Base-by-base conservation (phyloP, 352 stramenopile species). In the Globisporangium canariense region DNA sequence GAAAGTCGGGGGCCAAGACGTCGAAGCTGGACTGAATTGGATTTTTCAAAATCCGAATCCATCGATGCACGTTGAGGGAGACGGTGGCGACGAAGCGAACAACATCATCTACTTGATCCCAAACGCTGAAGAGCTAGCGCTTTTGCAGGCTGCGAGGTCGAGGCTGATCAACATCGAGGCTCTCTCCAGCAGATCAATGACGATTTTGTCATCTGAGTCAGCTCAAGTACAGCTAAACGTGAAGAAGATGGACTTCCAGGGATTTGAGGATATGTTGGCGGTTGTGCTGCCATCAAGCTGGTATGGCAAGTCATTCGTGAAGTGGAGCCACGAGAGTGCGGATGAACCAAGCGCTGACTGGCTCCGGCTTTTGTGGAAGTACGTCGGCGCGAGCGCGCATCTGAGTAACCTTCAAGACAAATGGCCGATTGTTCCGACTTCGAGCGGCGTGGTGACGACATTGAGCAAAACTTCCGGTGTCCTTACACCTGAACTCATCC, bases 371-470 rank as follows among this genome's bases (percentile, higher is more conserved):
- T 55, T 91, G 6, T 90, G 83, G 83, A 69, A 69, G 20, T 90
- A 91, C 58, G 70, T 89, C 60, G 83, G 80, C 1, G 62, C 54
- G 41, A 86, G 77, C 22, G 68, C 71, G 30, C 64, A 77, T 38
- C 51, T 91, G 14, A 61, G 62, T n/a, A 58, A 45, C 40, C 73
- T 88, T 32, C 77, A 85, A 57, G 80, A 81, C 59, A 85, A 83
- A 54, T 91, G 83, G 83, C 83, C 83, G 46, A 78, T 91, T 64
- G 69, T 90, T 22, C 83, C 83, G 30, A 89, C 80, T 25, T 79
- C 77, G 45, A 76, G 70, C 53, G 68, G 71, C 6, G 60, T 66
- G 36, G 55, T 89, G 50, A 71, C 72, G 9, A 64, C 71, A 30
- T 60, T 91, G 32, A 87, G 70, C 64, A 56, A 60, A 45, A 65